Evolutionary conservation across 257 asterid genomes (phyloP).

Genomic region (Solanum peruvianum): DNA sequence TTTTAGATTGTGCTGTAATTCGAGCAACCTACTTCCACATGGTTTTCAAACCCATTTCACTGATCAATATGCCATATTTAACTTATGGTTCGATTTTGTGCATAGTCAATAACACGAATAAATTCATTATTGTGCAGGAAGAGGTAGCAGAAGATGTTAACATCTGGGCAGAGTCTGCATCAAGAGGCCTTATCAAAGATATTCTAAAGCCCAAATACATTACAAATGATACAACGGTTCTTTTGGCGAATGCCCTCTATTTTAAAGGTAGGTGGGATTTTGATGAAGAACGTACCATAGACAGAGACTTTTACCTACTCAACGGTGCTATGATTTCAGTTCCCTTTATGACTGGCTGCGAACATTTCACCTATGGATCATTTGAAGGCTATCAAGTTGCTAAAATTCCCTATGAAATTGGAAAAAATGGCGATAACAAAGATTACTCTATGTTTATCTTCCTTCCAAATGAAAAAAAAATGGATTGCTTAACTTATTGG

Average conservation of each 20-base stretch:
- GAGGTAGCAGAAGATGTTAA: neutral
- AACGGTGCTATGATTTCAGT: neutral
- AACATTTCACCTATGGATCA: neutral
- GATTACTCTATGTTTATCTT: neutral
- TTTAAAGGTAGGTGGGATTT: constrained; percentile 5
- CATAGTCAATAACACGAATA: no score
- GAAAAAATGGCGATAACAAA: neutral
- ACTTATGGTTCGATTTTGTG: no score
- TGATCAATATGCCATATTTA: no score
- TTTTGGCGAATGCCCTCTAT: constrained; percentile 5
- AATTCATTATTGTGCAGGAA: neutral
- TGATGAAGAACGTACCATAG: neutral
- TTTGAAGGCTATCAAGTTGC: constrained; percentile 4
- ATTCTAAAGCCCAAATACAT: neutral
- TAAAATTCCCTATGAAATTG: neutral
- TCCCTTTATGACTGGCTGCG: constrained; percentile 12
- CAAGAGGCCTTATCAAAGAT: neutral
- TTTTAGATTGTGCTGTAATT: no score
- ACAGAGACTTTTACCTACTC: neutral
- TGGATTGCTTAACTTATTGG: neutral
- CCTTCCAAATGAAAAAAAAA: neutral
- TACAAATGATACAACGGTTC: neutral
- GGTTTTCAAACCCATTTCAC: no score
- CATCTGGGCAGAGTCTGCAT: neutral
- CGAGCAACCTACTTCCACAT: no score